These are phyloP conservation scores for Phyllosticta citrichinensis DNA, from an alignment of 2,329 filamentous ascomycete genomes.

Conservation along the genomic window DNA sequence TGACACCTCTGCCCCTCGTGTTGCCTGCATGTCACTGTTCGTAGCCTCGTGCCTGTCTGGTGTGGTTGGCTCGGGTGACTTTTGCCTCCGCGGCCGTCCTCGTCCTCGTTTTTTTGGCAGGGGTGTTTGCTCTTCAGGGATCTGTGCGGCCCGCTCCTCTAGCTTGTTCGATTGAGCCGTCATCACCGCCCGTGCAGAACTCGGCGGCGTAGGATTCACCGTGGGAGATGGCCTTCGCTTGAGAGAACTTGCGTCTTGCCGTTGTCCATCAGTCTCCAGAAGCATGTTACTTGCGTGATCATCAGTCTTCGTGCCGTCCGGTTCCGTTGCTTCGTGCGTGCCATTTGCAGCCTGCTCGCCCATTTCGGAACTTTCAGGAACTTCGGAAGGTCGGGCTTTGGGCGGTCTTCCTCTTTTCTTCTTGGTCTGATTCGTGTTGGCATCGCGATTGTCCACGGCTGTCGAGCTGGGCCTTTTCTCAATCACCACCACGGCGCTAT, in stretches of 20 bases:
- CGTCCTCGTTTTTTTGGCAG: constrained; percentile 21
- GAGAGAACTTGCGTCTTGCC: neutral
- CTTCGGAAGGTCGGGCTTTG: neutral
- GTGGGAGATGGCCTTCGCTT: constrained; percentile 3
- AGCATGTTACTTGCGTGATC: neutral
- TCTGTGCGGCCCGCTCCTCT: neutral
- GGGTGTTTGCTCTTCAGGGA: neutral
- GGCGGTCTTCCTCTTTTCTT: constrained; percentile 7
- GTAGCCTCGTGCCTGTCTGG: neutral
- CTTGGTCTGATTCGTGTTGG: neutral
- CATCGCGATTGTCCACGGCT: neutral
- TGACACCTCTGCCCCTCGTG: neutral
- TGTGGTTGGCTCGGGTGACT: neutral
- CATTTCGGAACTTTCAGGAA: no score
- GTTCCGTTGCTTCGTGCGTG: neutral
- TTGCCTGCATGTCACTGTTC: neutral
- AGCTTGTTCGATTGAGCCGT: no score
- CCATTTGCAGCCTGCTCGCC: neutral
- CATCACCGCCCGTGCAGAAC: neutral
- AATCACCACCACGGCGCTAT: neutral
- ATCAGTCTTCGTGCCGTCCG: neutral
- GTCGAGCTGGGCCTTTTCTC: neutral
- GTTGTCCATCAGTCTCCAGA: neutral
- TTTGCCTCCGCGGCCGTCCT: constrained; percentile 19
- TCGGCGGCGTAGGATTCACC: constrained; percentile 1